These are phyloP conservation scores for Solanum pennellii DNA, from an alignment of 257 asterid species.

Conservation along the genomic window DNA sequence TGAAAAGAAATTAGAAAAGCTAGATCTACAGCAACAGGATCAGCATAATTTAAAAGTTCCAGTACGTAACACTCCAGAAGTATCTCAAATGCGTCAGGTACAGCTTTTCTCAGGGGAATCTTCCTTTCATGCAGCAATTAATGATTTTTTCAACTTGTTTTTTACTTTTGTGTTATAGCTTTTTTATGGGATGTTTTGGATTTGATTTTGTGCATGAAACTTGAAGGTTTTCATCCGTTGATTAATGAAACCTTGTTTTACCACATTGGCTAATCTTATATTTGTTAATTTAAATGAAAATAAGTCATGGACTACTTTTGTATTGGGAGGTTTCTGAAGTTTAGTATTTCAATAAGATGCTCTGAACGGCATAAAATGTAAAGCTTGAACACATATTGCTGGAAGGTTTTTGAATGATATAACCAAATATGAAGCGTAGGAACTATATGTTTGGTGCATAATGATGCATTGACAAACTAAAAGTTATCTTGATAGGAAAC, in stretches of 20 bases:
- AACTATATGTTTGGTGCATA: background rate
- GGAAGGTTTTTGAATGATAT: background rate
- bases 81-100: conserved; percentile 15
- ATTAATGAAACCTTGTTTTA: background rate
- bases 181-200: background rate
- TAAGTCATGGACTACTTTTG: background rate
- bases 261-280: background rate
- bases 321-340: background rate
- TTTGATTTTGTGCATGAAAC: background rate
- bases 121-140: conserved; percentile 2
- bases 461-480: background rate
- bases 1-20: conserved; percentile 47
- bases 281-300: background rate
- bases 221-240: background rate
- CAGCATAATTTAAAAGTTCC: conserved; percentile 21
- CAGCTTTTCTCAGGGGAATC: background rate
- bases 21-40: conserved; percentile 25
- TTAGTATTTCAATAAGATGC: background rate
- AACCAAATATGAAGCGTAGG: background rate
- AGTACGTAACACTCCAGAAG: conserved; percentile 21
- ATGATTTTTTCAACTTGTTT: conserved; percentile 10
- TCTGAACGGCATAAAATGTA: background rate
- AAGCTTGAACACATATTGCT: background rate
- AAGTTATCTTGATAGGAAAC: background rate
- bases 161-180: background rate